Conservation (phyloP, 1,284 basidiomycete genomes). For the Moesziomyces globuligerus region DNA sequence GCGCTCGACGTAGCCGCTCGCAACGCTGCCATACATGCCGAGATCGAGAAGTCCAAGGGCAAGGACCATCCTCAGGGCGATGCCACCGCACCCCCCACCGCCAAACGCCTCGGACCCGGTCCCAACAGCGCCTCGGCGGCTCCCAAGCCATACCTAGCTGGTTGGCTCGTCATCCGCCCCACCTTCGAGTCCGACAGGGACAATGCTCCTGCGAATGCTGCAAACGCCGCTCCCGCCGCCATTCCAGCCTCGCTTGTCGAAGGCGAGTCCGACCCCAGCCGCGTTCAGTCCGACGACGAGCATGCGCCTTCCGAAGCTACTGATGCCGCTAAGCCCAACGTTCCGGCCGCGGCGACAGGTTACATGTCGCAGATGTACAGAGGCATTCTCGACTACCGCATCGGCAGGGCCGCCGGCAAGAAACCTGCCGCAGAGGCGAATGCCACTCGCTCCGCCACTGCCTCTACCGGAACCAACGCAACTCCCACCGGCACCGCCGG, state of each 20-base stretch:
- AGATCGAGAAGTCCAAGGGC: conserved; percentile 40
- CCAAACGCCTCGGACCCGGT: conserved; percentile 49
- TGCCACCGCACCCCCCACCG: conserved; percentile 48
- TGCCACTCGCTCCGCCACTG: conserved; percentile 9
- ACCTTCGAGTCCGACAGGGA: conserved; percentile 48
- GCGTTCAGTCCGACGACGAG: conserved; percentile 22
- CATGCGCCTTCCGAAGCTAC: conserved; percentile 1
- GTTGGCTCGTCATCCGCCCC: conserved; percentile 55
- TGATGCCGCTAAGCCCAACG: conserved; percentile 7
- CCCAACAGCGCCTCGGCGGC: conserved; percentile 12
- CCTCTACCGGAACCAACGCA: conserved; percentile 7
- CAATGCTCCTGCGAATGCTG: conserved; percentile 2
- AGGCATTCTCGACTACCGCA: conserved; percentile 59
- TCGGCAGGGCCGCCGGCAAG: conserved; percentile 15
- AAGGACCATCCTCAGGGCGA: conserved; percentile 42
- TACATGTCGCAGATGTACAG: conserved; percentile 63
- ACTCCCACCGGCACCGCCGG: conserved; percentile 34
- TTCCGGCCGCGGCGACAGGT: conserved; percentile 15
- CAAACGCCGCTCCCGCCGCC: conserved; percentile 5
- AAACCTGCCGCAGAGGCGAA: conserved; percentile 13
- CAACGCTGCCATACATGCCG: conserved; percentile 50
- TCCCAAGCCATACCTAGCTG: conserved; percentile 46
- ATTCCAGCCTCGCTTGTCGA: conserved; percentile 27
- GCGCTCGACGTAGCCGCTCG: conserved; percentile 52
- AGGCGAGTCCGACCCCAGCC: conserved; percentile 24